Evolutionary conservation across 2,329 filamentous ascomycete genomes (phyloP), one percentile per base, ranked within the genome.

Genomic region (Alternaria angustiovoidea): DNA sequence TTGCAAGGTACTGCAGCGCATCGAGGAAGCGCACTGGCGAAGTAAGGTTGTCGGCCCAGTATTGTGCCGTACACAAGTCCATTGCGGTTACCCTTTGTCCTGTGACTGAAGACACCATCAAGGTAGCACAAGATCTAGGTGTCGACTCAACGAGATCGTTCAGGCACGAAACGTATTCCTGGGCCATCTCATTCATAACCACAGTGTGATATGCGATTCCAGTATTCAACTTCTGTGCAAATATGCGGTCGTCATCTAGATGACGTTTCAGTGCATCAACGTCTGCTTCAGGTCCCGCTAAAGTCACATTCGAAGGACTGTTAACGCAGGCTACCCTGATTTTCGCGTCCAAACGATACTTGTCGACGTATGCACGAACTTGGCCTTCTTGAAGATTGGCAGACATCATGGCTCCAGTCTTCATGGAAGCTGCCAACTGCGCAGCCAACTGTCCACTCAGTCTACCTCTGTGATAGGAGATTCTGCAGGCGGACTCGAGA

Each of bases 31-130:
- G 63, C 6, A 78, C 79, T 6, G 74, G 75, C 2, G 62, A 70
- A 5, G 78, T 44, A 65, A 78, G 77, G 61, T 80, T 81, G 11
- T 70, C 58, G 5, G 72, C 59, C 78, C 78, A 80, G 57, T 80
- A 52, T 16, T 7, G 12, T 16, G 14, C 24, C 24, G 24, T 24
- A 24, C 24, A 24, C 24, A 24, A 24, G 24, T 24, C 24, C 0
- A 6, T 24, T 7, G 24, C 24, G 24, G 24, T 24, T 0, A 24
- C 6, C 0, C 24, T 24, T 24, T 24, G 24, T 24, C 24, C 24
- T 24, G 24, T 24, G 24, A 24, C 24, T 24, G 24, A 24, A 24
- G 24, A 24, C 24, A 24, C 24, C 24, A 24, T 24, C 24, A 24
- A 7, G 6, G 24, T 24, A 24, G 24, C 24, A 24, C 24, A 24